Evolutionary conservation across 148 eudicot genomes (phyloP).

Genomic region (Drosera capensis): DNA sequence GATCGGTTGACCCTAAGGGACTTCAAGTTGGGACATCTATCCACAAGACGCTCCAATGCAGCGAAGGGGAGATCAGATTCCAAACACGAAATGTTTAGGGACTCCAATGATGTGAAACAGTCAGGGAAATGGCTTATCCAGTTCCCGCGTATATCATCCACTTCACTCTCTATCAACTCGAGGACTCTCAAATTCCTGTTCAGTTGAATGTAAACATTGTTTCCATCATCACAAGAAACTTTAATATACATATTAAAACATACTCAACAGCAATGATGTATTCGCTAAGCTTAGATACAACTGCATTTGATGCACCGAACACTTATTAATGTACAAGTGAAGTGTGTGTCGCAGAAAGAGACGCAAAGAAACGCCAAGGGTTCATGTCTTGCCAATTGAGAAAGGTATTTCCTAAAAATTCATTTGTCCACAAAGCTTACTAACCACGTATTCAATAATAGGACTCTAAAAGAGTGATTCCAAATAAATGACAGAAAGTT

Average conservation of each 20-base stretch:
- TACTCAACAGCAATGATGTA: background rate
- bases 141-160: constrained; percentile 79
- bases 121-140: constrained; percentile 92
- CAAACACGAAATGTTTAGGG: constrained; percentile 79
- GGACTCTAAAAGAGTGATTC: no score
- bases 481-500: no score
- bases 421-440: no score
- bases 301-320: no score
- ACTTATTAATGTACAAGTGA: no score
- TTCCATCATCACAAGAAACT: background rate
- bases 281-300: no score
- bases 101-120: constrained; percentile 49
- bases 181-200: constrained; percentile 65
- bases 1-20: constrained; percentile 72
- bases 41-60: constrained; percentile 65
- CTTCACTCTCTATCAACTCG: constrained; percentile 83
- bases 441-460: no score
- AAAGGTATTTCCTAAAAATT: no score
- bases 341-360: no score
- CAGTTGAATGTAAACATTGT: background rate
- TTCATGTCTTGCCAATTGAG: no score
- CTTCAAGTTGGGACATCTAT: constrained; percentile 57
- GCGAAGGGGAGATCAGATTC: constrained; percentile 60
- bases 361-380: no score
- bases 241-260: background rate